phyloP scores from a whole-genome alignment of 129 eudicot genomes.

The Mikania micrantha region DNA sequence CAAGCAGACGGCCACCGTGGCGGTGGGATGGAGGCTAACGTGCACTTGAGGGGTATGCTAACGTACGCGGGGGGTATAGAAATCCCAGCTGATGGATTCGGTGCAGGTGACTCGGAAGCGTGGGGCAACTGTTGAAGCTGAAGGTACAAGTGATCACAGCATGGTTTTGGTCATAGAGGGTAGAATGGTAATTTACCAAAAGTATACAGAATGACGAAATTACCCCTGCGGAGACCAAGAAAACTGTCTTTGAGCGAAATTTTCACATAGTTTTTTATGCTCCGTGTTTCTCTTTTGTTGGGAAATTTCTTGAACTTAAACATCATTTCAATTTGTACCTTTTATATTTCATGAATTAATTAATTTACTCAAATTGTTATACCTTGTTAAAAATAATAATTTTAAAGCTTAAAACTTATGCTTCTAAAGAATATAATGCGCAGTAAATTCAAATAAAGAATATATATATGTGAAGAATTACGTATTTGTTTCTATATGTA shows the following conservation, averaged over 20 bases:
- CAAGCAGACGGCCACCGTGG: conserved; percentile 18
- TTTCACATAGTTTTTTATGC: conserved; percentile 19
- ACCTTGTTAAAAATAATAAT: too few relatives aligned
- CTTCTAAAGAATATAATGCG: too few relatives aligned
- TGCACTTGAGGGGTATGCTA: conserved; percentile 46
- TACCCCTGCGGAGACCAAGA: conserved; percentile 5
- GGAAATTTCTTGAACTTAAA: background rate
- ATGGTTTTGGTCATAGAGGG: conserved; percentile 11
- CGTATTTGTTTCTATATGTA: too few relatives aligned
- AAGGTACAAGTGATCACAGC: conserved; percentile 8
- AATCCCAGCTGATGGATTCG: conserved; percentile 39
- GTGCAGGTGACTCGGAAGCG: conserved; percentile 38
- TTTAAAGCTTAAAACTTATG: too few relatives aligned
- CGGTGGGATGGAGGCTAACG: conserved; percentile 27
- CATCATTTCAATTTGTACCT: background rate
- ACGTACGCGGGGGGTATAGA: conserved; percentile 55
- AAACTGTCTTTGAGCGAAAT: background rate
- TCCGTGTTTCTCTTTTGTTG: conserved; percentile 5
- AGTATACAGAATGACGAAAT: background rate
- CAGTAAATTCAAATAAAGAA: too few relatives aligned
- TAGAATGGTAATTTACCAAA: conserved; percentile 8
- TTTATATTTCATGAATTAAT: background rate
- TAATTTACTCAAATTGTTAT: background rate
- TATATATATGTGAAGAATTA: too few relatives aligned
- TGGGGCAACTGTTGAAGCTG: conserved; percentile 43